phyloP scores from a whole-genome alignment of 2,329 filamentous ascomycete genomes.

The Penicillium sp. region DNA sequence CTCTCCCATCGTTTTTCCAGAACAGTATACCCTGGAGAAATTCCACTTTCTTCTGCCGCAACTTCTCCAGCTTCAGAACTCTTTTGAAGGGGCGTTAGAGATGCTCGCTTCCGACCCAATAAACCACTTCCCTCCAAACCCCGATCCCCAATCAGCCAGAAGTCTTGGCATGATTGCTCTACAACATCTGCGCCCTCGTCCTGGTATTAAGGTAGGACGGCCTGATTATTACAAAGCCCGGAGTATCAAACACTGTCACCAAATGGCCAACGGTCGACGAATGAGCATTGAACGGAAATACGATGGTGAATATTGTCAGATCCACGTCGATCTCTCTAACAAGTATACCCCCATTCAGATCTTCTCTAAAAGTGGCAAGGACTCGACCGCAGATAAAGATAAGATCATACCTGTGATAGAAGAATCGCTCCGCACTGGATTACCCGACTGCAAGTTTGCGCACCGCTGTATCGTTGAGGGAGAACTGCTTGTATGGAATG shows the following conservation, averaged over 20 bases:
- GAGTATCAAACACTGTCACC: constrained; percentile 72
- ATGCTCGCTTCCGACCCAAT: constrained; percentile 50
- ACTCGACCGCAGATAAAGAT: constrained; percentile 71
- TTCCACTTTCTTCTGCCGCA: constrained; percentile 71
- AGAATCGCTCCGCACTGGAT: constrained; percentile 63
- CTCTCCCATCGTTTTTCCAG: constrained; percentile 64
- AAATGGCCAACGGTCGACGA: constrained; percentile 58
- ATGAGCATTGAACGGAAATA: constrained; percentile 80
- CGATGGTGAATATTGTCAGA: constrained; percentile 87
- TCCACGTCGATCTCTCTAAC: constrained; percentile 71
- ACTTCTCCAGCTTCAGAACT: constrained; percentile 68
- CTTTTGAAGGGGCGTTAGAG: constrained; percentile 61
- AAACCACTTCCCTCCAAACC: constrained; percentile 37
- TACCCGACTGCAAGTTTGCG: constrained; percentile 58
- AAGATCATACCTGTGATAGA: constrained; percentile 64
- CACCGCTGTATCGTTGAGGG: constrained; percentile 76
- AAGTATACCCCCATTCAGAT: constrained; percentile 64
- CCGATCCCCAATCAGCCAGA: constrained; percentile 33
- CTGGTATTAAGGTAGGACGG: constrained; percentile 65
- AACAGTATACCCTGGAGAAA: constrained; percentile 53
- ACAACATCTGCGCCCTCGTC: constrained; percentile 51
- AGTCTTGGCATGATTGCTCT: constrained; percentile 38
- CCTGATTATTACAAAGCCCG: constrained; percentile 65
- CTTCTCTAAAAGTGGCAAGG: constrained; percentile 89
- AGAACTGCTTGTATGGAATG: constrained; percentile 76